phyloP scores from a whole-genome alignment of 148 eudicot species.

The Persicaria tinctoria region DNA sequence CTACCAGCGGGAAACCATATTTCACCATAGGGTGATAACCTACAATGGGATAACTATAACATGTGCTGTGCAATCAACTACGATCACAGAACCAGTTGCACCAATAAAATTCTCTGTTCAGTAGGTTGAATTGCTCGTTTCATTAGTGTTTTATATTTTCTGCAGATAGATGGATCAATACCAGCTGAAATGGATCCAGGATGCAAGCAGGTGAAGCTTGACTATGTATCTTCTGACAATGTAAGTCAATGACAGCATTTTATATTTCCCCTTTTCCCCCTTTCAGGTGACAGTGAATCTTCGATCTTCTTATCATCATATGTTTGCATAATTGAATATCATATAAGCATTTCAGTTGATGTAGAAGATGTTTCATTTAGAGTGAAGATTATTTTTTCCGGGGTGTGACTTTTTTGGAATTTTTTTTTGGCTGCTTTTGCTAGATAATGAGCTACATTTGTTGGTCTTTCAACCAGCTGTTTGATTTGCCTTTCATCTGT shows the following conservation, averaged over 20 bases:
- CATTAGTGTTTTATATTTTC: constrained; percentile 9
- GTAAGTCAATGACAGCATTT: constrained; percentile 24
- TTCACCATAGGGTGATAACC: background rate
- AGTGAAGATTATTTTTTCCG: too few relatives aligned
- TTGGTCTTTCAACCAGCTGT: background rate
- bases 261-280: background rate
- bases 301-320: background rate
- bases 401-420: too few relatives aligned
- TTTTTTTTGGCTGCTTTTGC: background rate
- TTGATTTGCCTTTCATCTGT: background rate
- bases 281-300: background rate
- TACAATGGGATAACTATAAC: background rate
- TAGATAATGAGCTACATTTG: background rate
- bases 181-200: constrained; percentile 18
- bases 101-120: background rate
- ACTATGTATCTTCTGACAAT: constrained; percentile 18
- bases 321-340: background rate
- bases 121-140: background rate
- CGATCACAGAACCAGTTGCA: background rate
- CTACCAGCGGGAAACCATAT: background rate
- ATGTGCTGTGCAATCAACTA: background rate
- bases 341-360: background rate
- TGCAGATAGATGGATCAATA: constrained; percentile 34
- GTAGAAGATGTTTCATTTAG: background rate
- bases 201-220: constrained; percentile 37